phyloP scores from a whole-genome alignment of 2,329 filamentous ascomycete genomes.

The Colletotrichum tofieldiae region DNA sequence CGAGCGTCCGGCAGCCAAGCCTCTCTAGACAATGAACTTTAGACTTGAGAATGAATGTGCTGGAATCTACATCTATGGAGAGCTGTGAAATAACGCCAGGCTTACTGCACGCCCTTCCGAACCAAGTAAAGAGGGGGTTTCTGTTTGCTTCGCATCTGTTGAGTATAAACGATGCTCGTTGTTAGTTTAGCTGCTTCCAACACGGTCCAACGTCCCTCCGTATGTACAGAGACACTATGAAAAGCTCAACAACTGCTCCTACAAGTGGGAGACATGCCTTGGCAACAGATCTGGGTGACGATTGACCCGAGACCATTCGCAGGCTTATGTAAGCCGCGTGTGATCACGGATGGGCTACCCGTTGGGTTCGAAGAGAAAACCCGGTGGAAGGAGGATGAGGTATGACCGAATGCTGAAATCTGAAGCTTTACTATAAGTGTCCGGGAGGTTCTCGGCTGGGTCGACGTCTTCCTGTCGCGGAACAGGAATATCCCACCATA shows the following conservation, averaged over 20 bases:
- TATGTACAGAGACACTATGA: neutral
- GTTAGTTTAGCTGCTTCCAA: neutral
- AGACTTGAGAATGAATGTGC: neutral
- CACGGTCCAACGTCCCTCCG: neutral
- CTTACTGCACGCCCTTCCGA: neutral
- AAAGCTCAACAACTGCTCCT: neutral
- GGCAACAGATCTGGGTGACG: neutral
- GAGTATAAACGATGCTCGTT: neutral
- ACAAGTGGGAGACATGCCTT: neutral
- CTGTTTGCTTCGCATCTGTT: neutral
- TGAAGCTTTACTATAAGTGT: too few species aligned
- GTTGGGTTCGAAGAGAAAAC: neutral
- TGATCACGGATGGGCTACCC: neutral
- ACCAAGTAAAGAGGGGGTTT: neutral
- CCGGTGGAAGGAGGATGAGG: neutral
- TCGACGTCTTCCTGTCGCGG: too few species aligned
- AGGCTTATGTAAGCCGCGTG: slow-evolving; percentile 13
- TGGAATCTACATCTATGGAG: neutral
- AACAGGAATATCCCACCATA: neutral
- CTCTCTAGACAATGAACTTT: neutral
- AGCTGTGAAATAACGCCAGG: neutral
- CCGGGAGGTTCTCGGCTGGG: too few species aligned
- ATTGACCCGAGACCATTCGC: neutral
- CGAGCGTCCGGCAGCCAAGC: too few species aligned
- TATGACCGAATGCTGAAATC: neutral